These are phyloP conservation scores for Naganishia vishniacii DNA, from an alignment of 768 basidiomycete species.

Conservation along the genomic window DNA sequence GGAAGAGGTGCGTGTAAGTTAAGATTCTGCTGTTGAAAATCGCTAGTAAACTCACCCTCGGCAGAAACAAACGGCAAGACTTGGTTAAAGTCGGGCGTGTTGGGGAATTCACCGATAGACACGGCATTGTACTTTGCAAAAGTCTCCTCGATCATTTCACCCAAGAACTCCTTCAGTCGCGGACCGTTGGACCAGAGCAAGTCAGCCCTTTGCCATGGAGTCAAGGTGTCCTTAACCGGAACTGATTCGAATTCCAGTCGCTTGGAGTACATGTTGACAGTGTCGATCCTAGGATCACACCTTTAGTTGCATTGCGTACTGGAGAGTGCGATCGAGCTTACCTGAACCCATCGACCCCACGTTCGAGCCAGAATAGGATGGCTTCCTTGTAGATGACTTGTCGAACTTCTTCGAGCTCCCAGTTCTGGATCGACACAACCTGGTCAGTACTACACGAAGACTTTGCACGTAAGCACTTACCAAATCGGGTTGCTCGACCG, in stretches of 20 bases:
- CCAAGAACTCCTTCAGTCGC: slow-evolving; percentile 61
- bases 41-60: slow-evolving; percentile 24
- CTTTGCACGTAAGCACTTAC: not conserved
- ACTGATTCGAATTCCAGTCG: slow-evolving; percentile 63
- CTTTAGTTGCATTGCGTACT: not conserved
- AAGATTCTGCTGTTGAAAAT: slow-evolving; percentile 34
- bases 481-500: slow-evolving; percentile 63
- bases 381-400: slow-evolving; percentile 56
- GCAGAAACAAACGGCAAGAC: slow-evolving; percentile 14
- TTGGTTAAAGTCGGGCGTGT: slow-evolving; percentile 20
- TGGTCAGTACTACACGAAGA: not conserved
- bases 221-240: slow-evolving; percentile 54
- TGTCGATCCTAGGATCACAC: slow-evolving; percentile 55
- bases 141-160: slow-evolving; percentile 62
- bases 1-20: slow-evolving; percentile 50
- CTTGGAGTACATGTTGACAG: slow-evolving; percentile 66
- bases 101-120: slow-evolving; percentile 25
- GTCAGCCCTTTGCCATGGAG: slow-evolving; percentile 53
- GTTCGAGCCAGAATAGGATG: slow-evolving; percentile 63
- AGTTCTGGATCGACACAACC: slow-evolving; percentile 52
- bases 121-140: slow-evolving; percentile 50
- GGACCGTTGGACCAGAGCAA: slow-evolving; percentile 52
- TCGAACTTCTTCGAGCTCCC: slow-evolving; percentile 61
- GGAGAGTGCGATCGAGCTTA: not conserved
- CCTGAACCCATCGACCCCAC: slow-evolving; percentile 67